phyloP scores from a whole-genome alignment of 805 yeast genomes.

The Kregervanrija pseudodelftensis region DNA sequence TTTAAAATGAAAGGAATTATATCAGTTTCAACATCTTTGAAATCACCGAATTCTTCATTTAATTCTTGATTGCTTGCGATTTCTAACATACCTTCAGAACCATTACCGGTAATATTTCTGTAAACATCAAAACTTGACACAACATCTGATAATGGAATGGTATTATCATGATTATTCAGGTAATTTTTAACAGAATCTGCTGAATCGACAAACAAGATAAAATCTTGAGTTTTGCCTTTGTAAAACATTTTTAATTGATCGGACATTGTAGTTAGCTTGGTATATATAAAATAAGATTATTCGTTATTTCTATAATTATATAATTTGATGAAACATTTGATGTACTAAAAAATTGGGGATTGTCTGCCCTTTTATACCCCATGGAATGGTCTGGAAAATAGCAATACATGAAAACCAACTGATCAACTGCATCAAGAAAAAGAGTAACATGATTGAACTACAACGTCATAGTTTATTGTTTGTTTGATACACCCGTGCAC shows the following conservation, averaged over 20 bases:
- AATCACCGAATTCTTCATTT: constrained; percentile 61
- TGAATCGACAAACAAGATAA: constrained; percentile 57
- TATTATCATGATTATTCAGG: constrained; percentile 38
- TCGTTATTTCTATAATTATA: too few species aligned
- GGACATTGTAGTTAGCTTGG: neutral
- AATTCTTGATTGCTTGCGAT: constrained; percentile 64
- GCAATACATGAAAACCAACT: too few species aligned
- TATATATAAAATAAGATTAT: too few species aligned
- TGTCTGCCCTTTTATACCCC: too few species aligned
- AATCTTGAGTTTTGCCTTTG: constrained; percentile 60
- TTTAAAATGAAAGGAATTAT: constrained; percentile 51
- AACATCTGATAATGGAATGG: constrained; percentile 53
- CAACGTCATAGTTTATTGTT: too few species aligned
- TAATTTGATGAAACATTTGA: too few species aligned
- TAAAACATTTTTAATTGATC: constrained; percentile 46
- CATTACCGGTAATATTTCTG: constrained; percentile 50
- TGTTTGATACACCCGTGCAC: too few species aligned
- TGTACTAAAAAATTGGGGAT: too few species aligned
- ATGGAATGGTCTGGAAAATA: too few species aligned
- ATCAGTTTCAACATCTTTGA: constrained; percentile 38
- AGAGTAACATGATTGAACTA: too few species aligned
- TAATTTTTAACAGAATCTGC: constrained; percentile 40
- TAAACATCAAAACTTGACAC: constrained; percentile 63
- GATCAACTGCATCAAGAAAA: too few species aligned
- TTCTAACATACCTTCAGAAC: constrained; percentile 64